A percentile compares a stretch with the other conserved stretches of the same genome.
Conservation (phyloP, 768 basidiomycete species). For the Cystobasidium ongulense region DNA sequence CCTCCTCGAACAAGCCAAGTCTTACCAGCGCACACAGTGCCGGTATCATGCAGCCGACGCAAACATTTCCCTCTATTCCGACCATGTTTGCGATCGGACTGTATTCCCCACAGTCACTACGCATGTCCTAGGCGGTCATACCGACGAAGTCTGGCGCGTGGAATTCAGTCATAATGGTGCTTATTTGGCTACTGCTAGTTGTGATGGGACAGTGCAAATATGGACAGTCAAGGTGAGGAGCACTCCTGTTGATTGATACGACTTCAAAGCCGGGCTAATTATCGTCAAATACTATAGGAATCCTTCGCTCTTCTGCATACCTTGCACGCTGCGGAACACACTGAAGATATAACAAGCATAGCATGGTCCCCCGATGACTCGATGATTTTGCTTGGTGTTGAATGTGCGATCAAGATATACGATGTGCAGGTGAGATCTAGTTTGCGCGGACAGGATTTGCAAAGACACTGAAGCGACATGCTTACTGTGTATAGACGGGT, state of each 20-base stretch:
- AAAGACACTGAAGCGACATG: background rate
- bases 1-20: constrained; percentile 73
- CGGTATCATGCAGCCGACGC: constrained; percentile 66
- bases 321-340: constrained; percentile 59
- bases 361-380: constrained; percentile 89
- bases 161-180: constrained; percentile 88
- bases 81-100: constrained; percentile 71
- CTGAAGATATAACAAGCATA: constrained; percentile 66
- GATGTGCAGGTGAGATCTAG: constrained; percentile 60
- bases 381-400: constrained; percentile 71
- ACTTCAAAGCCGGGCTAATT: no score
- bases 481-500: constrained; percentile 59
- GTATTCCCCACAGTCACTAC: constrained; percentile 78
- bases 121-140: constrained; percentile 72
- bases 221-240: constrained; percentile 79
- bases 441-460: background rate
- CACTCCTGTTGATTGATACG: no score
- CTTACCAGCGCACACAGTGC: constrained; percentile 70
- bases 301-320: constrained; percentile 50
- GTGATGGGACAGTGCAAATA: constrained; percentile 77
- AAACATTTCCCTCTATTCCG: constrained; percentile 72
- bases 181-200: constrained; percentile 76
- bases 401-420: constrained; percentile 78
- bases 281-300: constrained; percentile 46
- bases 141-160: constrained; percentile 90